Evolutionary conservation across 169 alveolate species (phyloP), one percentile per base, ranked within the genome.

Genomic region (Eimeria maxima): DNA sequence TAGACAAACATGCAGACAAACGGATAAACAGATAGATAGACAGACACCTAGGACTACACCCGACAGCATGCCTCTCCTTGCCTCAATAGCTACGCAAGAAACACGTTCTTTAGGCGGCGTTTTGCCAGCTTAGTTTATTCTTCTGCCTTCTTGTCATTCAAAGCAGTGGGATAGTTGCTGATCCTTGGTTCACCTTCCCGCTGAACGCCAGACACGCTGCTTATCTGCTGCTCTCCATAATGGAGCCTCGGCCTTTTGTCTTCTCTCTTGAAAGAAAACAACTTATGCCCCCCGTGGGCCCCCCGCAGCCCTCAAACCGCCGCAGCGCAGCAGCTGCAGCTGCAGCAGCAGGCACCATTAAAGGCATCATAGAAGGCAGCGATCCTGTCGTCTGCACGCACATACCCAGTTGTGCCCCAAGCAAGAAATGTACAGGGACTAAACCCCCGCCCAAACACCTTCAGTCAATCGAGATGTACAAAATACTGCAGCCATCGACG

Each of bases 241-340:
- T 45, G 89, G 89, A 78, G 89, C 89, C 89, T 11, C 5, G 67
- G 13, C 89, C 89, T 14, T 78, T 78, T 22, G 11, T 78, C 10
- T 78, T 78, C 27, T 78, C 65, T 10, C 45, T 78, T 7, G 89
- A 78, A 22, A 42, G 89, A 50, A 78, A 78, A 45, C 89, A 78
- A 78, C 16, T 78, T 11, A 42, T 47, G 60, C 67, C 60, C 14
- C 89, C 89, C 22, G 89, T 78, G 60, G 89, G 89, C 38, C 89
- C 89, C 22, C 69, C 44, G 16, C 65, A n/a, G 14, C 44, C 89
- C 4, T 44, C 89, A 22, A 10, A 42, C 16, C 60, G 67, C 16
- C 60, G 89, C 67, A 45, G 89, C 29, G 89, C 89, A 47, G 67
- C 69, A 78, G 89, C 67, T 13, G 89, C 89, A 16, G 67, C 65